Conservation (phyloP, 2,329 filamentous ascomycete species). For the Bipolaris bicolor region DNA sequence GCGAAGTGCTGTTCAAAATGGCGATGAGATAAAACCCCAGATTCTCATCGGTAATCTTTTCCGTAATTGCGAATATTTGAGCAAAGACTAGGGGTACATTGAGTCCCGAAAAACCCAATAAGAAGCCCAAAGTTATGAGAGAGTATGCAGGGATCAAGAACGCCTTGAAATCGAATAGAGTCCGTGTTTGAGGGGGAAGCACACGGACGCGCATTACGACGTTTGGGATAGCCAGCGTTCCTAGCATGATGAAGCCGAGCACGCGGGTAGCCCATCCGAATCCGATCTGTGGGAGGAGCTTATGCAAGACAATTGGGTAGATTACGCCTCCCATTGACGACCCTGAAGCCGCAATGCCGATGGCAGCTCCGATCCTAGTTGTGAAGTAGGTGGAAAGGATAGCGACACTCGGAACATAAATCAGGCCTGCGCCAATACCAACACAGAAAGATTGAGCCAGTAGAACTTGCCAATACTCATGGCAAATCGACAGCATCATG, state of each 20-base stretch:
- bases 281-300: slow-evolving; percentile 63
- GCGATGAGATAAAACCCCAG: slow-evolving; percentile 72
- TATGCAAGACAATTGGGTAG: slow-evolving; percentile 63
- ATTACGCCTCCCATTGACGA: slow-evolving; percentile 55
- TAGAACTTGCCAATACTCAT: slow-evolving; percentile 57
- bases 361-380: slow-evolving; percentile 52
- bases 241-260: slow-evolving; percentile 67
- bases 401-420: slow-evolving; percentile 55
- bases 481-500: slow-evolving; percentile 59
- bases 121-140: slow-evolving; percentile 50
- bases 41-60: slow-evolving; percentile 58
- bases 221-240: slow-evolving; percentile 52
- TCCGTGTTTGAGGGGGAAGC: slow-evolving; percentile 50
- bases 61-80: slow-evolving; percentile 63
- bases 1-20: slow-evolving; percentile 66
- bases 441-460: slow-evolving; percentile 58
- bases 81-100: slow-evolving; percentile 59
- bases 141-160: slow-evolving; percentile 52
- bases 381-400: slow-evolving; percentile 58
- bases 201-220: slow-evolving; percentile 53
- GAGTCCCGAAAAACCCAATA: slow-evolving; percentile 56
- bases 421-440: slow-evolving; percentile 53
- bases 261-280: slow-evolving; percentile 69
- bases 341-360: slow-evolving; percentile 55
- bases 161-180: slow-evolving; percentile 52